Evolutionary conservation across 331 rosid genomes (phyloP).

Genomic region (Cydonia oblonga): DNA sequence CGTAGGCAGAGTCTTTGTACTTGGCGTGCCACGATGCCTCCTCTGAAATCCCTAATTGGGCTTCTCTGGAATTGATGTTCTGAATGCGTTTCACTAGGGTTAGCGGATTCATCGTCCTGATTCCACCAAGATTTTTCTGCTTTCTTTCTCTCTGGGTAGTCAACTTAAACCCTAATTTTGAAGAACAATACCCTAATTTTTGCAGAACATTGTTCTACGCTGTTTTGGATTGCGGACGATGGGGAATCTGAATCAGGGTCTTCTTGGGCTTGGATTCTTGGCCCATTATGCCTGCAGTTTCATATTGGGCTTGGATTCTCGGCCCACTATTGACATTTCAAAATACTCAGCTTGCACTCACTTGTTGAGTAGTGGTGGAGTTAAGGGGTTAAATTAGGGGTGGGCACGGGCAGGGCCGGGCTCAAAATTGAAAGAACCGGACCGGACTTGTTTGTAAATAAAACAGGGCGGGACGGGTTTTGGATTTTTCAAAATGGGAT

Average conservation of each 20-base stretch:
- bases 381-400: no score
- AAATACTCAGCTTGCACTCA: background rate
- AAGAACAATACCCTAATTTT: background rate
- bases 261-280: background rate
- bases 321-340: background rate
- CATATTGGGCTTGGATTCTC: background rate
- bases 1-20: slow-evolving; percentile 79
- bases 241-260: background rate
- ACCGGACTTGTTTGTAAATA: no score
- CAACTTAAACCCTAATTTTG: background rate
- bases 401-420: no score
- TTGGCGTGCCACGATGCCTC: slow-evolving; percentile 85
- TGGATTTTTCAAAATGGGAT: no score
- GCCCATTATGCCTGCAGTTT: background rate
- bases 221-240: background rate
- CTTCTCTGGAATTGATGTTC: slow-evolving; percentile 68
- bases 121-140: background rate
- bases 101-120: slow-evolving; percentile 59
- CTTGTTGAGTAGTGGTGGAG: no score
- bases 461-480: no score
- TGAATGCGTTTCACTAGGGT: slow-evolving; percentile 84
- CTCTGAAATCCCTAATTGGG: slow-evolving; percentile 62
- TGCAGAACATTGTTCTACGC: background rate
- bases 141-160: background rate
- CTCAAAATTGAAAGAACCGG: no score